A percentile compares a stretch with the other conserved stretches of the same genome.
Evolutionary conservation across 1,284 basidiomycete species (phyloP).

Genomic region (Boletus semigastroideus): DNA sequence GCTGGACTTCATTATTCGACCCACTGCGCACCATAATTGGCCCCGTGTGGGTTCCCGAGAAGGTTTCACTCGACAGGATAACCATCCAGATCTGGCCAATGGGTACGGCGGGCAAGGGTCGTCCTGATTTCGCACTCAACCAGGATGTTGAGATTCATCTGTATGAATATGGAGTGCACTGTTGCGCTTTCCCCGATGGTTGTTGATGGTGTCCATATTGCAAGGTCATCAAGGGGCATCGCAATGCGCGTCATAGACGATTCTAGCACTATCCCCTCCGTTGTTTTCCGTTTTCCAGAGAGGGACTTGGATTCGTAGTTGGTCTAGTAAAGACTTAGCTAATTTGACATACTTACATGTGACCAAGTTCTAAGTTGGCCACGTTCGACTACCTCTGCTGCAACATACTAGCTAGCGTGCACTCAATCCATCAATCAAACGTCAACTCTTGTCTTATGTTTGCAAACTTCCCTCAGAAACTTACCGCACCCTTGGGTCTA

Average conservation of each 20-base stretch:
- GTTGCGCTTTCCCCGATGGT: slow-evolving; percentile 12
- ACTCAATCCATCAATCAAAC: background rate
- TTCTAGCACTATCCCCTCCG: slow-evolving; percentile 2
- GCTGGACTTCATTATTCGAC: no score
- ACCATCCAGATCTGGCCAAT: no score
- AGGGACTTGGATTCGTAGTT: no score
- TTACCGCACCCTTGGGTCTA: slow-evolving; percentile 78
- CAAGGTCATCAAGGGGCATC: slow-evolving; percentile 12
- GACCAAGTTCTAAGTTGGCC: background rate
- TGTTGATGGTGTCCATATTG: background rate
- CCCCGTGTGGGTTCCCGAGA: no score
- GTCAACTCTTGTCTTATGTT: slow-evolving; percentile 45
- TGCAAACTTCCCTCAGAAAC: slow-evolving; percentile 63
- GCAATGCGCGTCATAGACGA: slow-evolving; percentile 4
- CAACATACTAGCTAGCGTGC: background rate
- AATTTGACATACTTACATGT: no score
- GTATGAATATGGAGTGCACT: slow-evolving; percentile 30
- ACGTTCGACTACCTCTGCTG: background rate
- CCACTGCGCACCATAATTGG: no score
- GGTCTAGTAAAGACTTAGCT: no score
- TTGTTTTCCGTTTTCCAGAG: no score
- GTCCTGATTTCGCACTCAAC: slow-evolving; percentile 32
- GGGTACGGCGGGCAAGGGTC: no score
- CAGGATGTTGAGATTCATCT: slow-evolving; percentile 36
- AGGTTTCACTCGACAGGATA: no score